Percentiles rank a stretch among this genome's conserved stretches.
Evolutionary conservation across 768 basidiomycete genomes (phyloP).

Genomic region (Trametes maxima): DNA sequence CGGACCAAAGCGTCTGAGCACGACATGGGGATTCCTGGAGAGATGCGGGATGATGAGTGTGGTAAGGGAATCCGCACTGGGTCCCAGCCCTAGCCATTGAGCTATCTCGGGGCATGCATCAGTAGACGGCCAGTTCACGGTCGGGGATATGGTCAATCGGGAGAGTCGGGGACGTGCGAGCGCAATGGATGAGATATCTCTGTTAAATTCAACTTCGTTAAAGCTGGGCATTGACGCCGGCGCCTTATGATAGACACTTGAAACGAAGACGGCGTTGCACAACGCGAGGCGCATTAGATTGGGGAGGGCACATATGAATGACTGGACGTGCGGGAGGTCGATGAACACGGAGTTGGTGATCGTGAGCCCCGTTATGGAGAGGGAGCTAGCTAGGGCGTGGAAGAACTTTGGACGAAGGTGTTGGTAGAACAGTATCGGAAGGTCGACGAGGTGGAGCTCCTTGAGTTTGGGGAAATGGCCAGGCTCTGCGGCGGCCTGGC

Average conservation of each 20-base stretch:
- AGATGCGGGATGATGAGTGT: not conserved
- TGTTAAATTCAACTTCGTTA: not conserved
- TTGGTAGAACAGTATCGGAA: not conserved
- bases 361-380: conserved; percentile 1
- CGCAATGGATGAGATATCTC: not conserved
- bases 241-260: not conserved
- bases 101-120: not conserved
- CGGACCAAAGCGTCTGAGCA: not conserved
- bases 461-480: not conserved
- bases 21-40: not conserved
- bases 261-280: not conserved
- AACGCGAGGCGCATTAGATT: not conserved
- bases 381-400: not conserved
- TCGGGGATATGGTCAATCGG: not conserved
- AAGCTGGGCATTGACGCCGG: not conserved
- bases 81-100: not conserved
- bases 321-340: conserved; percentile 3
- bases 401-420: not conserved
- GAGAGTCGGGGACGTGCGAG: not conserved
- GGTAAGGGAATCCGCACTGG: not conserved
- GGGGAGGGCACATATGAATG: conserved; percentile 2
- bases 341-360: not conserved
- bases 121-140: not conserved
- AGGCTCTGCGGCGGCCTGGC: not conserved
- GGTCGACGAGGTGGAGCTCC: not conserved